A percentile compares a stretch with the other conserved stretches of the same genome.
Conservation (phyloP, 1,284 basidiomycete genomes). For the Ceratobasidium theobromae region DNA sequence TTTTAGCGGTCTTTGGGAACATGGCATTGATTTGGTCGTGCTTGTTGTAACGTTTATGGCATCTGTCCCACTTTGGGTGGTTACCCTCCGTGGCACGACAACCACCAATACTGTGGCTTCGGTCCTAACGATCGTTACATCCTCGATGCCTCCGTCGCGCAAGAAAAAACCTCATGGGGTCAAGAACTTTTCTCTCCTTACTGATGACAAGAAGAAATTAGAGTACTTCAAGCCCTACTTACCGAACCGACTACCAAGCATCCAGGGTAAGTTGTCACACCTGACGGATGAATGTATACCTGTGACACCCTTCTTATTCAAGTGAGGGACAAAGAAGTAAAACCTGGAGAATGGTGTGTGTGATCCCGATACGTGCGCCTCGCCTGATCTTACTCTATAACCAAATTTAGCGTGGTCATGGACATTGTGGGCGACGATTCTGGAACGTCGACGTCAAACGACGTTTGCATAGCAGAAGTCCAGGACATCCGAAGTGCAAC, state of each 20-base stretch:
- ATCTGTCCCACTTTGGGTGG: no score
- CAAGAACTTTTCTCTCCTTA: background rate
- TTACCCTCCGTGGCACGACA: no score
- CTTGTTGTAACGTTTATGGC: no score
- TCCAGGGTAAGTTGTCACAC: background rate
- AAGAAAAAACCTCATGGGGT: background rate
- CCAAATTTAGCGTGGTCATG: constrained; percentile 6
- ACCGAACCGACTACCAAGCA: background rate
- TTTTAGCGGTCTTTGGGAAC: no score
- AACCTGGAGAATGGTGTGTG: constrained; percentile 1
- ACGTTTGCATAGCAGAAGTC: constrained; percentile 15
- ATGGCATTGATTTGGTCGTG: no score
- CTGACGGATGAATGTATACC: background rate
- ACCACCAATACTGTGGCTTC: no score
- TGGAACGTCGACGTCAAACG: constrained; percentile 7
- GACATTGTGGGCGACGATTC: constrained; percentile 22
- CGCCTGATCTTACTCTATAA: background rate
- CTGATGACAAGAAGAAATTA: constrained; percentile 7
- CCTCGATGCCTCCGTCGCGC: constrained; percentile 20
- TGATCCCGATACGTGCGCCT: background rate
- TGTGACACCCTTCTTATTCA: background rate
- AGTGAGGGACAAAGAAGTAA: constrained; percentile 2
- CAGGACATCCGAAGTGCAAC: background rate
- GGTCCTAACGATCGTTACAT: no score
- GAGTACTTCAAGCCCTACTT: constrained; percentile 4